Evolutionary conservation across 192 early-diverging fungal genomes (phyloP).

Genomic region (Podila verticillata): DNA sequence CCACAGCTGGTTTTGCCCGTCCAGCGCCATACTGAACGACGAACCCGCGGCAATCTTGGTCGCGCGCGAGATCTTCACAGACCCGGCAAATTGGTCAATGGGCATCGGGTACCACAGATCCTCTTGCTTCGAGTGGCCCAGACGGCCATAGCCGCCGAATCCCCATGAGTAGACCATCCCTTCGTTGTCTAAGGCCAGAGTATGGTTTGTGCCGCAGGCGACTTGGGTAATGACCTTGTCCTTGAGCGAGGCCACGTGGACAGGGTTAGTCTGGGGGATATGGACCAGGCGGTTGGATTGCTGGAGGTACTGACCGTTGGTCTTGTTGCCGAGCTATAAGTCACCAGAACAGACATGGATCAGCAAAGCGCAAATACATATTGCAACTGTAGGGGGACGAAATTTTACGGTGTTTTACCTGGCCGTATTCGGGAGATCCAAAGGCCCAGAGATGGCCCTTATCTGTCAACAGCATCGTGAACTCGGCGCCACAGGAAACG

Average conservation of each 20-base stretch:
- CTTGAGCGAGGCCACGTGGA: conserved; percentile 44
- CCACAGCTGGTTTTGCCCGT: conserved; percentile 52
- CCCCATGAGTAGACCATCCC: conserved; percentile 74
- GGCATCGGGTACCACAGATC: conserved; percentile 55
- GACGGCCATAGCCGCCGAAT: conserved; percentile 70
- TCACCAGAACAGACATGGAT: neutral
- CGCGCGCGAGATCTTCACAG: conserved; percentile 37
- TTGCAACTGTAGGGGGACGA: neutral
- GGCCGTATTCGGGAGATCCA: conserved; percentile 61
- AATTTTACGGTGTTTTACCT: conserved; percentile 29
- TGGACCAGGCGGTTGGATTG: conserved; percentile 52
- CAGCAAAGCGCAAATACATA: neutral
- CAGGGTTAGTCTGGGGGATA: conserved; percentile 53
- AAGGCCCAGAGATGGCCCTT: conserved; percentile 59
- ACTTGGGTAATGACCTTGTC: conserved; percentile 53
- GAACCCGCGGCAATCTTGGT: conserved; percentile 55
- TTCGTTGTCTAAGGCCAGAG: conserved; percentile 59
- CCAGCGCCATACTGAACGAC: conserved; percentile 60
- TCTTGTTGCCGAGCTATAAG: conserved; percentile 56
- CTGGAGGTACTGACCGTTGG: conserved; percentile 55
- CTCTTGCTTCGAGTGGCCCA: conserved; percentile 66
- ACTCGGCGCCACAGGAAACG: conserved; percentile 60
- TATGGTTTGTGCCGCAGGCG: conserved; percentile 72
- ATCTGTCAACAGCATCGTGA: conserved; percentile 53
- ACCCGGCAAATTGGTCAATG: conserved; percentile 53